Base-by-base conservation (phyloP, 148 eudicot species). In the Nyssa sinensis region DNA sequence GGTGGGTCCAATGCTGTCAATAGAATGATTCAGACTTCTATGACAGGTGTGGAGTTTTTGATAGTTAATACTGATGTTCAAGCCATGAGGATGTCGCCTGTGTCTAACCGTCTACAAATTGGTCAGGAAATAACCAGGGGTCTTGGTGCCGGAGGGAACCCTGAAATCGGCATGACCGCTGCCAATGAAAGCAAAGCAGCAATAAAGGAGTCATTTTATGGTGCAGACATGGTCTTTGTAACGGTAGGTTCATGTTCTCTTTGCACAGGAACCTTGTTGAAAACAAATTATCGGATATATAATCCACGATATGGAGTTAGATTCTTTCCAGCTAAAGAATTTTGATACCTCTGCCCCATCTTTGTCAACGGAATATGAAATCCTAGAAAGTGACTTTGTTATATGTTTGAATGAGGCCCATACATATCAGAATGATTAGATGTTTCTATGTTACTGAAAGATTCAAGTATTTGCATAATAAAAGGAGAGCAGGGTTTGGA, bases 1-100 rank as follows among this genome's bases (percentile, higher is more conserved):
- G 99, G 99, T 58, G 99, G 99, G 67, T 95, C 99, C 1, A 92
- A 95, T 84, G 99, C 97, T 14, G 99, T 95, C 58, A 95, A 95
- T 80, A 88, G 99, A 4, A 92, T 95, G 99, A 92, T 95, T 7
- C 96, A 95, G 84, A 95, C 96, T 66, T 73, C 93, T 11, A 86
- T 95, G 94, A 90, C 85, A 69, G 99, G 99, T 78, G 97, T 95
- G 29, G 99, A 95, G 78, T 95, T 95, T 71, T 95, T 96, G 97
- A 92, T 95, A 55, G 94, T 95, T 33, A 95, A 95, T 66, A 92
- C 98, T 23, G 99, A 95, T 87, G 69, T 95, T 79, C 99, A 95
- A 86, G 99, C 99, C 47, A 82, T 92, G 94, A 90, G 84, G 69
- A 90, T 92, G 90, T 95, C 98, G 19, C 98, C 98, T 73, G 96